These are phyloP conservation scores for Cladosporium oxysporum DNA, from an alignment of 2,329 filamentous ascomycete species.

Conservation along the genomic window DNA sequence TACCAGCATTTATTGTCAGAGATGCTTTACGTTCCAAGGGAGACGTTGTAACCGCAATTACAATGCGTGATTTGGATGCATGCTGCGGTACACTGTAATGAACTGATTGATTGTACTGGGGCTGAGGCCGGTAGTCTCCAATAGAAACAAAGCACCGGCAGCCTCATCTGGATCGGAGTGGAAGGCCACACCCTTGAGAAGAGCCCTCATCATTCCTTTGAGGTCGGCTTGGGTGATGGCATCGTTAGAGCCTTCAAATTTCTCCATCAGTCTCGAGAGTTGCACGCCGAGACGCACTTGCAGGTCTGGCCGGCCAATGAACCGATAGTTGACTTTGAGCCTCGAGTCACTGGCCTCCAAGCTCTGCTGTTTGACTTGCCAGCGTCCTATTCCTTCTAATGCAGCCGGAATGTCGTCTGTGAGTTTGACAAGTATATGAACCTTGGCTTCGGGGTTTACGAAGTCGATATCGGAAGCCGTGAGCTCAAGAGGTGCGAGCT, in stretches of 20 bases:
- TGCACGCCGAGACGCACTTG: not conserved
- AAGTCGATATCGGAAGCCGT: not conserved
- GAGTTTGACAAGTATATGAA: not conserved
- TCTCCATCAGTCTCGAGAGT: not conserved
- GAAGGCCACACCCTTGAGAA: not conserved
- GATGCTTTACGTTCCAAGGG: too few relatives aligned
- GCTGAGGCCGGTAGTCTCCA: not conserved
- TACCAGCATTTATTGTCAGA: too few relatives aligned
- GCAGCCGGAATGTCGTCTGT: not conserved
- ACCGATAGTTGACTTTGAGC: not conserved
- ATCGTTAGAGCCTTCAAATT: not conserved
- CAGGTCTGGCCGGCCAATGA: not conserved
- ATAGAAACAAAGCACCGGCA: not conserved
- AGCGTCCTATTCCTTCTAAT: not conserved
- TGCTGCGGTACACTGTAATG: not conserved
- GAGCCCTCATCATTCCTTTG: not conserved
- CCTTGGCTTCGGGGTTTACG: not conserved
- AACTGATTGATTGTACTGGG: not conserved
- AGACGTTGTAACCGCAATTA: too few relatives aligned
- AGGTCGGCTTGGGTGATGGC: not conserved
- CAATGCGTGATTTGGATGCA: not conserved
- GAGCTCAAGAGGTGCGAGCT: not conserved
- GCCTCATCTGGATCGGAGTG: not conserved
- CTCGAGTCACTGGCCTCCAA: not conserved
- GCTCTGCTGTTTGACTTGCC: not conserved